A percentile compares a stretch with the other conserved stretches of the same genome.
Evolutionary conservation across 257 asterid species (phyloP).

Genomic region (Solanum appendiculatum): DNA sequence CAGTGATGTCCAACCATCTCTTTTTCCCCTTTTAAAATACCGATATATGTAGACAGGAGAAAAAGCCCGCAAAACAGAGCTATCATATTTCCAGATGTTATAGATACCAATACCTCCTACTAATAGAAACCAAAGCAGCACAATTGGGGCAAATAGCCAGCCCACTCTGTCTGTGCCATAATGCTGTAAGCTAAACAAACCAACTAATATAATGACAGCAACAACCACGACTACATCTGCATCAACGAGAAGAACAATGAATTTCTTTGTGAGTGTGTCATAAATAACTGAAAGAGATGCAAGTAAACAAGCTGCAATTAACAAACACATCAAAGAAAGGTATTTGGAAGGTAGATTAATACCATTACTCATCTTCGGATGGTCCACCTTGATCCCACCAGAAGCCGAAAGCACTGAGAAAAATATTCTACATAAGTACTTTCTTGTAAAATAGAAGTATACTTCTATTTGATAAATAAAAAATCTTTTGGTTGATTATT

Average conservation of each 20-base stretch:
- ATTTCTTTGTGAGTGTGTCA: not conserved
- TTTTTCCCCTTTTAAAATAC: conserved; percentile 51
- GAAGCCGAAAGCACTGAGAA: conserved; percentile 85
- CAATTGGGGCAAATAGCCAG: conserved; percentile 94
- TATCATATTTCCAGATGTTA: conserved; percentile 69
- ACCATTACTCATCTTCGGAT: conserved; percentile 84
- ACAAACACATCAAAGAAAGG: not conserved
- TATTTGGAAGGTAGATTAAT: conserved; percentile 8
- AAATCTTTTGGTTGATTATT: not conserved
- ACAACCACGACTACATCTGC: conserved; percentile 85
- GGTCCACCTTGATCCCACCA: conserved; percentile 88
- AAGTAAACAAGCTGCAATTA: not conserved
- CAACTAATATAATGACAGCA: conserved; percentile 82
- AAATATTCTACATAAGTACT: conserved; percentile 10
- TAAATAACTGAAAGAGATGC: not conserved
- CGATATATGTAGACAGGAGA: conserved; percentile 77
- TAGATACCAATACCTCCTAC: conserved; percentile 89
- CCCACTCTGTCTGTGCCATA: conserved; percentile 95
- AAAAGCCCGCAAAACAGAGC: conserved; percentile 78
- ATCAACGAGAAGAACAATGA: conserved; percentile 2
- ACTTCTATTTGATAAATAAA: not conserved
- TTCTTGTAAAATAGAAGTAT: not conserved
- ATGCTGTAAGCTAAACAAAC: conserved; percentile 93
- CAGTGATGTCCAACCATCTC: conserved; percentile 71
- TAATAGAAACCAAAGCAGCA: conserved; percentile 84